Percentiles rank a stretch among this genome's conserved stretches.
phyloP scores from a whole-genome alignment of 129 eudicot genomes.

The Kitagawia praeruptora region DNA sequence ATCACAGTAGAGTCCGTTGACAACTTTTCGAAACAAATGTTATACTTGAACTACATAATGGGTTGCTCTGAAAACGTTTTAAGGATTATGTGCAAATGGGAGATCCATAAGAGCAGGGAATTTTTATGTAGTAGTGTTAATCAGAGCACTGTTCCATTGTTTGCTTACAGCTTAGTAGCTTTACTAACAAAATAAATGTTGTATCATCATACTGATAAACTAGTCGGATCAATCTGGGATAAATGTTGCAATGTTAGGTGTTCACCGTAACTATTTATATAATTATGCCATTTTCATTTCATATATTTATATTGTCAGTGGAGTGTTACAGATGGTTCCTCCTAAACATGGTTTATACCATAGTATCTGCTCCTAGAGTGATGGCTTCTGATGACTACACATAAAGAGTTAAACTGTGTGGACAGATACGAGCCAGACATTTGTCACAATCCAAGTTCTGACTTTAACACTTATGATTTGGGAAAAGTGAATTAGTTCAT shows the following conservation, averaged over 20 bases:
- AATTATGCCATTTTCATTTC: background rate
- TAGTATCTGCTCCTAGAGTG: conserved; percentile 68
- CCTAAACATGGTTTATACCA: conserved; percentile 46
- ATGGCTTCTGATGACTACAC: conserved; percentile 86
- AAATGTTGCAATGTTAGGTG: conserved; percentile 2
- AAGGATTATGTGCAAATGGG: background rate
- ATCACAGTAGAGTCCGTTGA: background rate
- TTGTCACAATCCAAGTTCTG: background rate
- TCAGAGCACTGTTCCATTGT: background rate
- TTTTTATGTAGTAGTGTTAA: background rate
- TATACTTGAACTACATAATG: background rate
- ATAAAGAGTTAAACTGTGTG: conserved; percentile 56
- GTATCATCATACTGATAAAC: background rate
- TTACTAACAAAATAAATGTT: background rate
- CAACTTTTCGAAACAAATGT: background rate
- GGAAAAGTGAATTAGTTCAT: background rate
- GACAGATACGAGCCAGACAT: conserved; percentile 85
- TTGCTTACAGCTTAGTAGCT: background rate
- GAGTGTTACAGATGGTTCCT: conserved; percentile 52
- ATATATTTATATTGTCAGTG: conserved; percentile 8
- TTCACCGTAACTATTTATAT: background rate
- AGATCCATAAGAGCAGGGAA: background rate
- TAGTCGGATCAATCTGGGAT: background rate
- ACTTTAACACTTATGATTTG: background rate
- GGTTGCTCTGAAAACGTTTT: background rate